Base-by-base conservation (phyloP, 495 filamentous ascomycete species). In the Aspergillus taichungensis region DNA sequence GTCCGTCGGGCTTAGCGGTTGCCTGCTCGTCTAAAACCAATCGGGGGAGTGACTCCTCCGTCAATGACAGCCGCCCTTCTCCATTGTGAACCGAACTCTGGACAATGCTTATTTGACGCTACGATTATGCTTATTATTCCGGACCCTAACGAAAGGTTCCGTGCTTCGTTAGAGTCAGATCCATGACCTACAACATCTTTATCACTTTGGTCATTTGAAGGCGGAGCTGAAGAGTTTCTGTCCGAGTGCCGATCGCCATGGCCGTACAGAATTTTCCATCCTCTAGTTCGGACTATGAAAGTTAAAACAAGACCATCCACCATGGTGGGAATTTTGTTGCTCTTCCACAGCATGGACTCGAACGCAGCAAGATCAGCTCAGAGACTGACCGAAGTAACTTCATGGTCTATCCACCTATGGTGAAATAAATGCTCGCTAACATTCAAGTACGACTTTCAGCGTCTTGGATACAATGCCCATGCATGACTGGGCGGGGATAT, bases 41-140 rank as follows among this genome's bases (percentile, higher is more conserved):
- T 45, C 42, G 37, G 47, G 40, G 42, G 27, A 30, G 5, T 37
- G 38, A 30, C 44, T 42, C 36, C 31, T 30, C 30, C 30, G 43
- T 30, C 29, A 37, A 39, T 50, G 46, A 46, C 46, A 53, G 47
- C 32, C 45, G 40, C 40, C 28, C 38, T 49, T 59, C 47, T 42
- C 52, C 52, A 55, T 50, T 33, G 31, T 47, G 56, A 53, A 59
- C 56, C 56, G 52, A 42, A 59, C 43, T 59, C 52, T 53, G 37
- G 33, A 27, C 32, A 29, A 47, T 52, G 51, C 51, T 53, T 58
- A 53, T 43, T 48, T 50, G 50, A 55, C 55, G 56, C 52, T 59
- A 55, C 52, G 34, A 42, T 55, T 59, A 59, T 59, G 56, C 56
- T 59, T 59, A 59, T 59, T 55, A n/a, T 43, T 34, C 32, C 51